Evolutionary conservation across 1,139 yeast genomes (phyloP).

Genomic region (Taphrina communis): DNA sequence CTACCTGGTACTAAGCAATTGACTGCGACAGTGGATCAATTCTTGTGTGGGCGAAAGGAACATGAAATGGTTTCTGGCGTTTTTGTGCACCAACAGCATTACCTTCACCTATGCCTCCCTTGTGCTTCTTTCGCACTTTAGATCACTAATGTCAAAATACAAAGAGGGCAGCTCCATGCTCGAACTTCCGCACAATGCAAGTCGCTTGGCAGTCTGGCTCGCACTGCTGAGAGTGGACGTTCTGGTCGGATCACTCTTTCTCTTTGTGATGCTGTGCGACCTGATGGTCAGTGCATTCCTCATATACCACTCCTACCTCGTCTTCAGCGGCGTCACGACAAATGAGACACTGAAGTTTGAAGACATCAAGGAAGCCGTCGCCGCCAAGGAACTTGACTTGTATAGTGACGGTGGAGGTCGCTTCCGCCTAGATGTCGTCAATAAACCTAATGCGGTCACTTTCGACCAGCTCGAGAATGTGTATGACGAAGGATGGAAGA

Average conservation of each 20-base stretch:
- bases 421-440: conserved; percentile 7
- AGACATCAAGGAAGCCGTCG: conserved; percentile 66
- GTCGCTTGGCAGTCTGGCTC: conserved; percentile 4
- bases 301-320: conserved; percentile 64
- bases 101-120: conserved; percentile 59
- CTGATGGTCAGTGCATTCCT: conserved; percentile 63
- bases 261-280: conserved; percentile 28
- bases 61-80: conserved; percentile 70
- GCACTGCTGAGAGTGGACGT: conserved; percentile 20
- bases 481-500: conserved; percentile 24
- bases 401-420: conserved; percentile 2
- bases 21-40: conserved; percentile 70
- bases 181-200: background rate
- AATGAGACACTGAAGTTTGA: conserved; percentile 88
- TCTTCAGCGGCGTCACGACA: conserved; percentile 86
- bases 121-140: conserved; percentile 54
- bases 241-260: conserved; percentile 14
- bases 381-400: conserved; percentile 54
- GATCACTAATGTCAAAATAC: conserved; percentile 14
- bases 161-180: background rate
- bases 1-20: background rate
- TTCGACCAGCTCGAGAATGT: conserved; percentile 18
- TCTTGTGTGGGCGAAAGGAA: conserved; percentile 85
- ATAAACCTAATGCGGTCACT: background rate
- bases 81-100: conserved; percentile 53